Evolutionary conservation across 2,329 filamentous ascomycete species (phyloP), one percentile per base, ranked within the genome.

Genomic region (Hymenoscyphus linearis): DNA sequence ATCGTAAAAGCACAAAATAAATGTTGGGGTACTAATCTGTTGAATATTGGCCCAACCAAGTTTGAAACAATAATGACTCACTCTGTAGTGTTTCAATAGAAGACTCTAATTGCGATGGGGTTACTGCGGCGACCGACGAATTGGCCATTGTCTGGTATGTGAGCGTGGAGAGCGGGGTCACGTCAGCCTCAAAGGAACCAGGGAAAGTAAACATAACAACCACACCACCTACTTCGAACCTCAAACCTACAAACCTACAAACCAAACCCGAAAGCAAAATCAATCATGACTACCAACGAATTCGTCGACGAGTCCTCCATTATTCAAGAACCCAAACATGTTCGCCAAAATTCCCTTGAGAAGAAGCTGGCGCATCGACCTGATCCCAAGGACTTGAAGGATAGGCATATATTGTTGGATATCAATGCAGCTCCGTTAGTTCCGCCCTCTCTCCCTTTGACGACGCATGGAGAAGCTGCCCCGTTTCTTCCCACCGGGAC

Each of bases 321-420:
- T 62, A 77, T 79, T 65, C 79, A 79, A 52, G 77, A 64, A n/a
- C 54, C 80, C 57, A 68, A 73, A 58, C 71, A 76, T 26, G 77
- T 73, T 50, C 81, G 85, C 69, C 84, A 83, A 73, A 86, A 90
- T 78, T 91, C 88, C 3, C 80, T 92, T 13, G 87, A 90, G 75
- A 85, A 86, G 69, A 85, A 90, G 70, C 80, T 91, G 59, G 83
- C 86, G 73, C 84, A 86, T 69, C 88, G 91, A 47, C 89, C 89
- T 26, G 84, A 81, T 55, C 71, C 75, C 14, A 79, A 88, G 71
- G 86, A 89, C 64, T 77, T 90, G 63, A 89, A 87, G 76, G 82
- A 88, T 66, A 77, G 84, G 64, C 83, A 89, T 70, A 90, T 90
- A 65, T 74, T 90, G 57, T 78, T 88, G 4, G 83, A 88, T 69